Conservation (phyloP, 2,329 filamentous ascomycete species). For the Podosphaera aphanis region DNA sequence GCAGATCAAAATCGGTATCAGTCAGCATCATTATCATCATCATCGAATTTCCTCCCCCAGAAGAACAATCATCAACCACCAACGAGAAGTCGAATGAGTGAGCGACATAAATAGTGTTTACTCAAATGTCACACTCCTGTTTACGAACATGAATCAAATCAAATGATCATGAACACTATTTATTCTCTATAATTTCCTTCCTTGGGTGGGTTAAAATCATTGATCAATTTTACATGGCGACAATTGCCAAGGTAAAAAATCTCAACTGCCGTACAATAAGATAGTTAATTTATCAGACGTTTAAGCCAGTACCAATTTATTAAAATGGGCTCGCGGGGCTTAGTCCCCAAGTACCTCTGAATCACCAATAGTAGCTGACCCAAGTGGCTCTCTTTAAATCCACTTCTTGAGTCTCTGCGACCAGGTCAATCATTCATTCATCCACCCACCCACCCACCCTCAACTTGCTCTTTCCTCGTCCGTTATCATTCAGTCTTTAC, state of each 20-base stretch:
- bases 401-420: neutral
- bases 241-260: neutral
- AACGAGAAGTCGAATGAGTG: no score
- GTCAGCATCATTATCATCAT: no score
- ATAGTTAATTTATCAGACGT: neutral
- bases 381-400: neutral
- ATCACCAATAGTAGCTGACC: neutral
- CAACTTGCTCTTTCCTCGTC: neutral
- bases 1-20: no score
- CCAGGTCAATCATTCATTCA: neutral
- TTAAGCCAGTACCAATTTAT: neutral
- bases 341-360: neutral
- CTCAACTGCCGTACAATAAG: neutral
- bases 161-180: neutral
- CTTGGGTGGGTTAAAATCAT: neutral
- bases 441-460: no score
- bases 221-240: neutral
- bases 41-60: no score
- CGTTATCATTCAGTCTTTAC: neutral
- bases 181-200: neutral
- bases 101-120: no score
- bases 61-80: neutral
- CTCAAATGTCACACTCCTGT: neutral
- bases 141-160: neutral
- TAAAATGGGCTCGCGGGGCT: neutral